phyloP scores from a whole-genome alignment of 2,329 filamentous ascomycete genomes.

The Diaporthe helianthi region DNA sequence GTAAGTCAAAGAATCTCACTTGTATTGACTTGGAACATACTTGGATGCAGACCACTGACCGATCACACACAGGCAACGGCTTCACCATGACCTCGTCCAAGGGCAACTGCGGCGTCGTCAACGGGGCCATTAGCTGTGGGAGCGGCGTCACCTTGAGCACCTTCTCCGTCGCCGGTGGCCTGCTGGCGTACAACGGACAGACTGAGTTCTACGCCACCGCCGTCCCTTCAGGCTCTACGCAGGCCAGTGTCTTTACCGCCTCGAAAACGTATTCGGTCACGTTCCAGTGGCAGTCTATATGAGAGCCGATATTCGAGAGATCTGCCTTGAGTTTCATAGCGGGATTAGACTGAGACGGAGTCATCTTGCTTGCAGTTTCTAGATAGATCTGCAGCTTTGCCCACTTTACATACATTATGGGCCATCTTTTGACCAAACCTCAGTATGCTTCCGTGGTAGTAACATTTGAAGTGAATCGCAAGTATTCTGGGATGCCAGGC shows the following conservation, averaged over 20 bases:
- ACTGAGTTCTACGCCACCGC: constrained; percentile 28
- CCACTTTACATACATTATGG: not conserved
- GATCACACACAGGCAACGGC: constrained; percentile 43
- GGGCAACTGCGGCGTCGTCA: constrained; percentile 63
- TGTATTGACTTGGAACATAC: too few relatives aligned
- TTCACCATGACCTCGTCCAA: constrained; percentile 66
- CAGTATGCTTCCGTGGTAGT: not conserved
- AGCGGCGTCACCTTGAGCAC: constrained; percentile 44
- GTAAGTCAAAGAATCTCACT: not conserved
- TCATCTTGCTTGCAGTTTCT: not conserved
- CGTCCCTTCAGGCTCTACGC: not conserved
- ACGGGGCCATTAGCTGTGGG: constrained; percentile 62
- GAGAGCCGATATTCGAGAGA: not conserved
- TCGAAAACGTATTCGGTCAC: constrained; percentile 24
- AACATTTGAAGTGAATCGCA: too few relatives aligned
- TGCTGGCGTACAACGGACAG: constrained; percentile 30
- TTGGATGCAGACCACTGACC: not conserved
- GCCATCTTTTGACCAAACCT: not conserved
- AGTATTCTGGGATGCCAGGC: too few relatives aligned
- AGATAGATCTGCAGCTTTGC: not conserved
- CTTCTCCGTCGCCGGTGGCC: constrained; percentile 21
- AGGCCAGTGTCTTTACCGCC: constrained; percentile 21
- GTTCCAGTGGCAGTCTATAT: constrained; percentile 26
- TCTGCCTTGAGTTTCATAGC: not conserved
- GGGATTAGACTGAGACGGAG: not conserved